A percentile compares a stretch with the other conserved stretches of the same genome.
phyloP scores from a whole-genome alignment of 768 basidiomycete species.

The Mycena pura region DNA sequence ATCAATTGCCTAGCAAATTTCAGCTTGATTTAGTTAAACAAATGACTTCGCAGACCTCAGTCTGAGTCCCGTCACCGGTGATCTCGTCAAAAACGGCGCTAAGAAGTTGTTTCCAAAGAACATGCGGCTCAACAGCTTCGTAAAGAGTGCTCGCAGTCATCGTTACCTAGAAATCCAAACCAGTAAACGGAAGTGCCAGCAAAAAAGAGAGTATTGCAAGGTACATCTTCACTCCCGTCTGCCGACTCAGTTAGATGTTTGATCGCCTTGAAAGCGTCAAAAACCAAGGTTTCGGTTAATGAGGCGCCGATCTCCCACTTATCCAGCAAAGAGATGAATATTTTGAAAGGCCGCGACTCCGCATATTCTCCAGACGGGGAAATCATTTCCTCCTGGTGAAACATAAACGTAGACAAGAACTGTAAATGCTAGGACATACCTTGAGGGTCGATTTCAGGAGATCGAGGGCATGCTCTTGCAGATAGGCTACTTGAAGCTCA shows the following conservation, averaged over 20 bases:
- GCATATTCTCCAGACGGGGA: constrained; percentile 74
- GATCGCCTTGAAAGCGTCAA: constrained; percentile 81
- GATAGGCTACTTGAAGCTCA: constrained; percentile 75
- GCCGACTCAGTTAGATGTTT: constrained; percentile 59
- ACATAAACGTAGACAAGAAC: constrained; percentile 2
- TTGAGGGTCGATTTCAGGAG: constrained; percentile 74
- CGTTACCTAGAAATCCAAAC: constrained; percentile 53
- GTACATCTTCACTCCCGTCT: constrained; percentile 68
- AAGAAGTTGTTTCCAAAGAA: constrained; percentile 85
- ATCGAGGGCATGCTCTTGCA: constrained; percentile 73
- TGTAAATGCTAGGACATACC: constrained; percentile 43
- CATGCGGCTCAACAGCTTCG: constrained; percentile 89
- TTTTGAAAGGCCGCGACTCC: constrained; percentile 89
- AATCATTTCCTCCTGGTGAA: constrained; percentile 76
- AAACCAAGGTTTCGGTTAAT: constrained; percentile 78
- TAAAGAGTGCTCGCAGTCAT: constrained; percentile 90
- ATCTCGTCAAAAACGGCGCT: constrained; percentile 62
- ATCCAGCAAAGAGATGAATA: constrained; percentile 93
- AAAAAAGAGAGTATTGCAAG: not conserved
- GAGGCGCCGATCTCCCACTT: constrained; percentile 95
- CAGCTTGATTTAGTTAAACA: constrained; percentile 4
- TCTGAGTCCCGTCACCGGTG: constrained; percentile 43
- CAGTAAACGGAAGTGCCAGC: not conserved
- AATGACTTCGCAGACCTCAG: constrained; percentile 53
- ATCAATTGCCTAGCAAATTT: constrained; percentile 59